phyloP scores from a whole-genome alignment of 306 rosid genomes.

The Trichosanthes cucumerina region DNA sequence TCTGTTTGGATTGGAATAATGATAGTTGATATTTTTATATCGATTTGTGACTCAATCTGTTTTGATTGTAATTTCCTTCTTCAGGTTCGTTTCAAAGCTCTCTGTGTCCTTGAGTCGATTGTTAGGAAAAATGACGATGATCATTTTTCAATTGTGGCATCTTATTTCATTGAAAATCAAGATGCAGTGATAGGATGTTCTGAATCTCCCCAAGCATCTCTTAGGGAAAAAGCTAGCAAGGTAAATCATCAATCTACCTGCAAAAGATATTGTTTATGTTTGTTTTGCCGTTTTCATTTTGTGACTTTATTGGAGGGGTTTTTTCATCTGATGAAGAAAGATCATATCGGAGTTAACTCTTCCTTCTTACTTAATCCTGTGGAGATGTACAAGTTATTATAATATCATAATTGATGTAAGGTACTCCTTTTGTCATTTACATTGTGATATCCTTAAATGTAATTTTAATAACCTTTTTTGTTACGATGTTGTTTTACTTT shows the following conservation, averaged over 20 bases:
- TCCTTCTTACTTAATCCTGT: not conserved
- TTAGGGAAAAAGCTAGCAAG: conserved; percentile 89
- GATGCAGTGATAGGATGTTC: conserved; percentile 70
- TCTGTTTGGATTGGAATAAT: not conserved
- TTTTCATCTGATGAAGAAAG: not conserved
- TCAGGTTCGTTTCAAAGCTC: conserved; percentile 99
- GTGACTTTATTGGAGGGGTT: not conserved
- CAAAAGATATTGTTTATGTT: not conserved
- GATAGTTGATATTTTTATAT: not conserved
- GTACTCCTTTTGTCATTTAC: not conserved
- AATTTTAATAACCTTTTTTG: not conserved
- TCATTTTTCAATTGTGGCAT: conserved; percentile 44
- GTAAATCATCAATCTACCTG: conserved; percentile 20
- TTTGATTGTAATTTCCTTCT: conserved; percentile 8
- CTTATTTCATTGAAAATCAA: conserved; percentile 64
- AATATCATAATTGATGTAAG: not conserved
- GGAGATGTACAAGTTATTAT: not conserved
- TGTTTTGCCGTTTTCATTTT: not conserved
- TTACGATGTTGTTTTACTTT: not conserved
- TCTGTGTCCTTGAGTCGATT: conserved; percentile 83
- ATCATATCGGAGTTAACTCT: not conserved
- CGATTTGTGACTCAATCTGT: not conserved
- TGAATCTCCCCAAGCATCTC: conserved; percentile 90
- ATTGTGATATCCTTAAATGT: not conserved
- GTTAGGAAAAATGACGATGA: conserved; percentile 70